Evolutionary conservation across 345 rosid species (phyloP).

Genomic region (Camelina sativa): DNA sequence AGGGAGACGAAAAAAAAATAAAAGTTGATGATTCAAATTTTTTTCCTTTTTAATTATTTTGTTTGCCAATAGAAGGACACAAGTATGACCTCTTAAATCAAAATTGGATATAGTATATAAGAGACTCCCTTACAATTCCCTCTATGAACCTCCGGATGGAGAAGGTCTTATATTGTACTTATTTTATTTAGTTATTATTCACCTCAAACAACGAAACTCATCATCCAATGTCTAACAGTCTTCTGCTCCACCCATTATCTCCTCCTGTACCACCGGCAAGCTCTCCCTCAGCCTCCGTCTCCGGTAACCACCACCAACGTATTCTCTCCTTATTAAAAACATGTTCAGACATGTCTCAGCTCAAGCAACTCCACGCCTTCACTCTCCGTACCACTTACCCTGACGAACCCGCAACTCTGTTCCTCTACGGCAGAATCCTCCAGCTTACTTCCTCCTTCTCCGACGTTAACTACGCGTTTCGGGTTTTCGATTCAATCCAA

Average conservation of each 20-base stretch:
- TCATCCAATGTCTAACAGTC: constrained; percentile 41
- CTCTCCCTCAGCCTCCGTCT: constrained; percentile 23
- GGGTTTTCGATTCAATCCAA: constrained; percentile 54
- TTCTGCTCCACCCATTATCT: constrained; percentile 46
- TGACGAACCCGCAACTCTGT: constrained; percentile 48
- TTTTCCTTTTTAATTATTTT: too few relatives aligned
- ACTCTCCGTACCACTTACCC: constrained; percentile 59
- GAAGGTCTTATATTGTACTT: too few relatives aligned
- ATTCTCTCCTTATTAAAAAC: constrained; percentile 50
- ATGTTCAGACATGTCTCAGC: constrained; percentile 60
- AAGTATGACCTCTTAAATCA: too few relatives aligned
- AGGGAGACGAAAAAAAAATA: too few relatives aligned
- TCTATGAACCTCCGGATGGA: too few relatives aligned
- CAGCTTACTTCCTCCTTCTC: constrained; percentile 50
- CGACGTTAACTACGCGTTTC: constrained; percentile 57
- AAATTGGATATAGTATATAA: too few relatives aligned
- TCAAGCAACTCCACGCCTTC: constrained; percentile 80
- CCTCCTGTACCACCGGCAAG: constrained; percentile 34
- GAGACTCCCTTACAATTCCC: too few relatives aligned
- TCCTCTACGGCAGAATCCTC: constrained; percentile 68
- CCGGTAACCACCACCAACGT: constrained; percentile 44
- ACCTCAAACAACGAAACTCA: too few relatives aligned
- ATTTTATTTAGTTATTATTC: too few relatives aligned
- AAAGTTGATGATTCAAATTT: too few relatives aligned
- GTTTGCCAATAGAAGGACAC: too few relatives aligned